These are phyloP conservation scores for Solanum hybrid DNA, from an alignment of 305 asterid species.

Conservation along the genomic window DNA sequence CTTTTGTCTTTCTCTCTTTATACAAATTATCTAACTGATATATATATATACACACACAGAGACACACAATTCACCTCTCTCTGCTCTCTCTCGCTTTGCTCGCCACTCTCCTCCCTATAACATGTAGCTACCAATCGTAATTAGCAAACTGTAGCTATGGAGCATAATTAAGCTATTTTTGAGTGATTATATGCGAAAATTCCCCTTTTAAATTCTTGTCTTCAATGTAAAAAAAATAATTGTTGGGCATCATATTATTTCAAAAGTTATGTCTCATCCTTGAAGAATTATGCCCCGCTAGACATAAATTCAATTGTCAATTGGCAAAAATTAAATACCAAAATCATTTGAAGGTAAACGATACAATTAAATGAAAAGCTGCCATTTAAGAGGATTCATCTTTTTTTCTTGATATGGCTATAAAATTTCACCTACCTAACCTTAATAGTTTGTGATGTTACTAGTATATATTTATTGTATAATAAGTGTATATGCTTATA, in stretches of 20 bases:
- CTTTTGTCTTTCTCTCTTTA: no score
- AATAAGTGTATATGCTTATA: background rate
- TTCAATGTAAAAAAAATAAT: background rate
- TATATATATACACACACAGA: no score
- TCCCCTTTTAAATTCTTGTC: background rate
- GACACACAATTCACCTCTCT: background rate
- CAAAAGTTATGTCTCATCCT: background rate
- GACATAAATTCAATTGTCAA: background rate
- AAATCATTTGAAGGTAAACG: background rate
- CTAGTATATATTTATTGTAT: background rate
- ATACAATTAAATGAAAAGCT: background rate
- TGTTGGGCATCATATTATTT: background rate
- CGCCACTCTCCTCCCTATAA: background rate
- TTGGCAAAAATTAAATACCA: background rate
- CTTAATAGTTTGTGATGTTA: background rate
- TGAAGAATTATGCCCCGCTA: background rate
- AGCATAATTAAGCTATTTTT: no score
- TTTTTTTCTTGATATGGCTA: background rate
- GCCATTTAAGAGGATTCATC: background rate
- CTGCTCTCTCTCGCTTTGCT: no score
- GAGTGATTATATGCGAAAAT: no score
- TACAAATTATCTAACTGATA: no score
- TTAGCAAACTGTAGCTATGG: no score
- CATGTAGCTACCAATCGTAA: no score
- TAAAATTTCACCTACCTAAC: background rate